Conservation (phyloP, 1,284 basidiomycete species). For the Farysia itapuensis region DNA sequence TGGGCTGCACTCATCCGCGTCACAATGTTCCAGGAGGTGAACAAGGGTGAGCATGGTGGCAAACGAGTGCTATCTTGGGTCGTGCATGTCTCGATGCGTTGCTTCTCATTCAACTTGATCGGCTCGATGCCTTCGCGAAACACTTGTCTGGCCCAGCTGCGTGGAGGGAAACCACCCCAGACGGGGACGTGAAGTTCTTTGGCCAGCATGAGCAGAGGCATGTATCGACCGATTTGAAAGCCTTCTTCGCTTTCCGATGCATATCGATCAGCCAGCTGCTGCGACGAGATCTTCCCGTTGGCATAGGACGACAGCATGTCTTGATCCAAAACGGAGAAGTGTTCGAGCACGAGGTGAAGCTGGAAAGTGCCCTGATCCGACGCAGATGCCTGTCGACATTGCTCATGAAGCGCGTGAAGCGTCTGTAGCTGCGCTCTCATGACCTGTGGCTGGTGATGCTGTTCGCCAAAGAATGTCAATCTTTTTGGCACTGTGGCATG, state of each 20-base stretch:
- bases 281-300: slow-evolving; percentile 3
- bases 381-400: slow-evolving; percentile 7
- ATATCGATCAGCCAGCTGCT: slow-evolving; percentile 18
- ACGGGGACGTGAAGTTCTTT: slow-evolving; percentile 37
- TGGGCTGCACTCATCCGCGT: slow-evolving; percentile 31
- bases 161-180: slow-evolving; percentile 48
- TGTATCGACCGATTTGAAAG: slow-evolving; percentile 42
- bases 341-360: slow-evolving; percentile 44
- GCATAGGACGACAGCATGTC: slow-evolving; percentile 32
- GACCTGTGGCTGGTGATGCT: slow-evolving; percentile 48
- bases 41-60: slow-evolving; percentile 6
- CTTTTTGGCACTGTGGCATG: slow-evolving; percentile 9
- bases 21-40: slow-evolving; percentile 30
- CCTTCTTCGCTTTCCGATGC: slow-evolving; percentile 24
- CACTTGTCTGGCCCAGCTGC: slow-evolving; percentile 38
- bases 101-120: slow-evolving; percentile 16
- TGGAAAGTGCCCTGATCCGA: slow-evolving; percentile 7
- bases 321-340: slow-evolving; percentile 44
- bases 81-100: background rate
- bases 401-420: slow-evolving; percentile 20
- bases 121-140: slow-evolving; percentile 28
- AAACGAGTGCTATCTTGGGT: background rate
- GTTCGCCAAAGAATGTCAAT: slow-evolving; percentile 46
- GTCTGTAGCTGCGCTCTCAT: slow-evolving; percentile 42
- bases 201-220: slow-evolving; percentile 44